Percentiles rank a stretch among this genome's conserved stretches.
These are phyloP conservation scores for Pichia sp. DNA, from an alignment of 1,139 yeast genomes.

Conservation along the genomic window DNA sequence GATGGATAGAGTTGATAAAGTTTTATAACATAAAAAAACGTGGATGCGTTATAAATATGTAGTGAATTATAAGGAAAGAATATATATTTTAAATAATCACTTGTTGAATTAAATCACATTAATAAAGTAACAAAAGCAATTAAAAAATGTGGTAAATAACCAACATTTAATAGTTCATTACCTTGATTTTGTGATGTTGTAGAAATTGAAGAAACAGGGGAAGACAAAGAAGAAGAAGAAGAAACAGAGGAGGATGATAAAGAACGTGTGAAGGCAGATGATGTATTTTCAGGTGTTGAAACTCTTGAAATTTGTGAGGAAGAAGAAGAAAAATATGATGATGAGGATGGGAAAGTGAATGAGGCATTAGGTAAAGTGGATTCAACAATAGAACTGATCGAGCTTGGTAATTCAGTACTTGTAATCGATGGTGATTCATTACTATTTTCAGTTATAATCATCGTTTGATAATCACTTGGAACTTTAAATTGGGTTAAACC, in stretches of 20 bases:
- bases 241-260: background rate
- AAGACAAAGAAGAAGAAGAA: background rate
- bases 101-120: background rate
- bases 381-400: background rate
- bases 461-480: conserved; percentile 25
- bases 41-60: background rate
- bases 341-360: background rate
- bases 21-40: background rate
- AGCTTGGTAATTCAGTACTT: background rate
- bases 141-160: background rate
- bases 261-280: background rate
- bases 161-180: background rate
- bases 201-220: background rate
- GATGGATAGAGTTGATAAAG: background rate
- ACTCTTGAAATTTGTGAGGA: background rate
- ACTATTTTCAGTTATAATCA: conserved; percentile 6
- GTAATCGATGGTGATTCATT: background rate
- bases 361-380: background rate
- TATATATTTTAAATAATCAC: too few species aligned
- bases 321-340: background rate
- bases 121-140: background rate
- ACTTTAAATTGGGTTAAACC: conserved; percentile 31
- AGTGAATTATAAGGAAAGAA: background rate
- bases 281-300: background rate
- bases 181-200: background rate